Percentiles rank a stretch among this genome's conserved stretches.
phyloP scores from a whole-genome alignment of 2,329 filamentous ascomycete species.

The Diaporthe sp. region DNA sequence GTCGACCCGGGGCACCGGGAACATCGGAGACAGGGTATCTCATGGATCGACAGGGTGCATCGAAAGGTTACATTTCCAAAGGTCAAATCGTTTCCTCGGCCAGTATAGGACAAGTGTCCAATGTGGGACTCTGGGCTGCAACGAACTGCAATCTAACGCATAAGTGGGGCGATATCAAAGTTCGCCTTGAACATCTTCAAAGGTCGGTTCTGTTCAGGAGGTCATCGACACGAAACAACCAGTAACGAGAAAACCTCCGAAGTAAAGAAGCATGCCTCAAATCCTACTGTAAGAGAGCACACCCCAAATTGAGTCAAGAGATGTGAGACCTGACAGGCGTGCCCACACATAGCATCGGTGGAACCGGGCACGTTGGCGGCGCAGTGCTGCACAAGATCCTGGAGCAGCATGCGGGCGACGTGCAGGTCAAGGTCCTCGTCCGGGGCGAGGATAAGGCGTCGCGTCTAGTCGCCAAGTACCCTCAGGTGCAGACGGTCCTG shows the following conservation, averaged over 20 bases:
- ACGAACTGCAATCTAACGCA: neutral
- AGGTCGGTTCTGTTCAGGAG: neutral
- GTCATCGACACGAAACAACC: neutral
- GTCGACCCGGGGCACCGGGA: neutral
- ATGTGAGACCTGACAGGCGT: neutral
- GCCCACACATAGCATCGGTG: conserved; percentile 47
- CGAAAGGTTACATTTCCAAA: neutral
- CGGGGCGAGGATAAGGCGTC: conserved; percentile 35
- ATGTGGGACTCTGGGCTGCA: conserved; percentile 20
- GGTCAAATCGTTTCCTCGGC: conserved; percentile 6
- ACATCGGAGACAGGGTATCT: neutral
- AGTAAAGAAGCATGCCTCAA: conserved; percentile 12
- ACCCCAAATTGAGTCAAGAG: neutral
- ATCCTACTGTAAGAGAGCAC: conserved; percentile 14
- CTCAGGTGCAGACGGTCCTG: conserved; percentile 35
- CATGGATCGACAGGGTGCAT: conserved; percentile 17
- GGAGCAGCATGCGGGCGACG: conserved; percentile 30
- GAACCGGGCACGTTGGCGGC: conserved; percentile 43
- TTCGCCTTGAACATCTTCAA: neutral
- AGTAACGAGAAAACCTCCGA: neutral
- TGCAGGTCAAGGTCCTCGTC: conserved; percentile 37
- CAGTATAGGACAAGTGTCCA: conserved; percentile 14
- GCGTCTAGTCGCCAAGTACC: conserved; percentile 38
- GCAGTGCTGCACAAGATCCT: conserved; percentile 40
- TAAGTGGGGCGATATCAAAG: conserved; percentile 26